A percentile compares a stretch with the other conserved stretches of the same genome.
Evolutionary conservation across 257 asterid genomes (phyloP).

Genomic region (Solanum raphanifolium): DNA sequence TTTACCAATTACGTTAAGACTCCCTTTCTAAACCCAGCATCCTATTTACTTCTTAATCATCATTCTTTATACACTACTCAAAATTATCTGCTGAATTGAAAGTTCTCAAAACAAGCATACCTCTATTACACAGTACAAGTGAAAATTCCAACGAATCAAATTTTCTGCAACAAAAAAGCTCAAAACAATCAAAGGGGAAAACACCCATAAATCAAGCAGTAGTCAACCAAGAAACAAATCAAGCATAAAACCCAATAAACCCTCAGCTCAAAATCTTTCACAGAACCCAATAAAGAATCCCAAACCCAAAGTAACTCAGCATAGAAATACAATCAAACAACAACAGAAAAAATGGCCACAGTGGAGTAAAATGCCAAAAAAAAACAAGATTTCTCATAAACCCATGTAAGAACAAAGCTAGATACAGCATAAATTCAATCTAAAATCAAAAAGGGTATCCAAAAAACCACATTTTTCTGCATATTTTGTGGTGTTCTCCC

Average conservation of each 20-base stretch:
- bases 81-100: neutral
- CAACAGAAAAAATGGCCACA: neutral
- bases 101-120: neutral
- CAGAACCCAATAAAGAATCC: neutral
- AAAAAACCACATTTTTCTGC: neutral
- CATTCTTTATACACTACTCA: neutral
- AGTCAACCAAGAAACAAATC: neutral
- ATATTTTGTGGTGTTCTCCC: neutral
- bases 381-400: neutral
- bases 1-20: neutral
- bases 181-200: neutral
- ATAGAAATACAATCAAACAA: neutral
- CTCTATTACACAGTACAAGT: neutral
- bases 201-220: neutral
- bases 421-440: neutral
- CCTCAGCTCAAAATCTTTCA: neutral
- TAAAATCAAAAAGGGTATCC: neutral
- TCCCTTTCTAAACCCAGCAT: neutral
- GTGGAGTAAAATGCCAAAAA: neutral
- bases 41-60: neutral
- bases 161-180: neutral
- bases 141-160: neutral
- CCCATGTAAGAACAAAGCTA: neutral
- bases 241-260: neutral
- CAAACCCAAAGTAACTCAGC: neutral